Evolutionary conservation across 805 yeast genomes (phyloP), one percentile per base, ranked within the genome.

Genomic region (Candida coleopterorum): DNA sequence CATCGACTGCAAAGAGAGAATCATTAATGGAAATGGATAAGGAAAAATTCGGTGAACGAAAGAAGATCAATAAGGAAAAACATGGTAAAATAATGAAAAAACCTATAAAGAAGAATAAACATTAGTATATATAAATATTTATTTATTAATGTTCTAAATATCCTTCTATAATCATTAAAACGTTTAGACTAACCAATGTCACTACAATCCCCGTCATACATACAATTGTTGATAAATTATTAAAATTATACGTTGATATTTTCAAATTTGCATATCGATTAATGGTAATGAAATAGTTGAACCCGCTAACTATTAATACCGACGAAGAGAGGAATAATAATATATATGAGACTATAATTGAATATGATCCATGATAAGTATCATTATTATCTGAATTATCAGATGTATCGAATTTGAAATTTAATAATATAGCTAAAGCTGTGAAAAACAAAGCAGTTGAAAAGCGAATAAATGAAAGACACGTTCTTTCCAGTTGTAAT

Each of bases 21-120:
- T 85, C 96, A 3, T 56, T 83, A 37, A 77, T 90, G 85, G 96
- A 85, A 25, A 88, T 93, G 96, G 97, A 90, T 44, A 77, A 75
- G 43, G 96, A 86, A 43, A 75, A 78, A 15, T 90, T 89, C 56
- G 96, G 97, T 9, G 95, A 85, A 49, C 73, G 73, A 47, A 70
- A 68, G 44, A 70, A 66, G 49, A 72, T 64, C 28, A 76, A 77
- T 45, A 74, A 68, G 50, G 59, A 56, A 32, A 74, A 71, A 53
- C 47, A 40, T 29, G 38, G 34, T n/a, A 37, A 29, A 35, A 25
- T 24, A 7, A 32, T 35, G 34, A 38, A 43, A 26, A 20, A 20
- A 20, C 22, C 22, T 6, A 36, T 17, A 26, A 35, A 26, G 17
- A 10, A n/a, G 7, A 29, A 22, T 9, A 25, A 26, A n/a, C 25